phyloP scores from a whole-genome alignment of 371 early-diverging fungal species.

The Globomyces sp. region DNA sequence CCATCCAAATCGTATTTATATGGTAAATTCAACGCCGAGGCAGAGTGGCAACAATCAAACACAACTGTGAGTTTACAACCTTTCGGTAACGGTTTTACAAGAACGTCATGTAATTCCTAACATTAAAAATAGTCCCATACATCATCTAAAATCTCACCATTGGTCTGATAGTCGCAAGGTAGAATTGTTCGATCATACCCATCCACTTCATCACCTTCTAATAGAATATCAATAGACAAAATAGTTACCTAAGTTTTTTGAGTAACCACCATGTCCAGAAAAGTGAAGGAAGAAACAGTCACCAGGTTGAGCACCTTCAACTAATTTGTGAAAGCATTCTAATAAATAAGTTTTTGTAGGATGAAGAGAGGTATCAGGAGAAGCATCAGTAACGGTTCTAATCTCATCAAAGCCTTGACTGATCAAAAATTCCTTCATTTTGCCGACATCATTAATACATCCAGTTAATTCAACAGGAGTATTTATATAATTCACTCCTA shows the following conservation, averaged over 20 bases:
- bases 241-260: conserved; percentile 42
- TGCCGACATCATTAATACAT: conserved; percentile 90
- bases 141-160: conserved; percentile 89
- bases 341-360: conserved; percentile 87
- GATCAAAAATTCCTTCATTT: conserved; percentile 30
- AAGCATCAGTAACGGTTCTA: conserved; percentile 86
- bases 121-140: neutral
- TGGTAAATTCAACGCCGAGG: conserved; percentile 40
- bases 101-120: conserved; percentile 73
- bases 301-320: conserved; percentile 69
- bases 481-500: conserved; percentile 88
- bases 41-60: conserved; percentile 67
- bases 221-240: neutral
- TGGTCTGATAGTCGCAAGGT: conserved; percentile 76
- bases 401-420: conserved; percentile 49
- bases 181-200: conserved; percentile 79
- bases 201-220: conserved; percentile 78
- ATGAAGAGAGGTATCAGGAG: conserved; percentile 56
- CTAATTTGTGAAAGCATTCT: conserved; percentile 63
- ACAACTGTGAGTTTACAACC: conserved; percentile 82
- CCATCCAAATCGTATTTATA: conserved; percentile 42
- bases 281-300: conserved; percentile 86
- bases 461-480: conserved; percentile 59
- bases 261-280: conserved; percentile 85
- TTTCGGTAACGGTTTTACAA: conserved; percentile 80